phyloP scores from a whole-genome alignment of 768 basidiomycete species.

The Boletus reticulatus region DNA sequence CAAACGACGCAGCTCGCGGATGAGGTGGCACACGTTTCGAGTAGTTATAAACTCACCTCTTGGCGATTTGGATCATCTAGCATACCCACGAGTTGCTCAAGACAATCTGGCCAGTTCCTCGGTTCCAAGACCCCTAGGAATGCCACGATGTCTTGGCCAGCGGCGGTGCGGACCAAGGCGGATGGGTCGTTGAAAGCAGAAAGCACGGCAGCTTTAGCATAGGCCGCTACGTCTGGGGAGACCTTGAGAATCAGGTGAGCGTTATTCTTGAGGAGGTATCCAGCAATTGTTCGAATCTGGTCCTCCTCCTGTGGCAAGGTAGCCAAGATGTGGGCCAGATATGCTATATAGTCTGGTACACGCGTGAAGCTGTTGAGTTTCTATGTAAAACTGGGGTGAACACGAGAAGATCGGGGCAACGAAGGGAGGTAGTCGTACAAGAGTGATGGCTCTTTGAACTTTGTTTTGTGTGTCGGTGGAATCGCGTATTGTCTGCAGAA shows the following conservation, averaged over 20 bases:
- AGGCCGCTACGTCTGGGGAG: constrained; percentile 62
- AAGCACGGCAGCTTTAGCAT: constrained; percentile 74
- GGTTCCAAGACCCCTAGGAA: constrained; percentile 88
- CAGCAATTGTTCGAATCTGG: constrained; percentile 92
- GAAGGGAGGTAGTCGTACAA: constrained; percentile 48
- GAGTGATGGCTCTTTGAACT: constrained; percentile 76
- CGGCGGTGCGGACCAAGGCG: constrained; percentile 90
- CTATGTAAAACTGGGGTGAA: constrained; percentile 38
- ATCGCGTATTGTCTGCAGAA: constrained; percentile 87
- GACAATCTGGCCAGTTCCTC: constrained; percentile 92
- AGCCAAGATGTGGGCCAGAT: constrained; percentile 92
- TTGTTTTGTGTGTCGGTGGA: constrained; percentile 79
- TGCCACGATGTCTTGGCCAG: constrained; percentile 88
- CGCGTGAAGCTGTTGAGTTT: constrained; percentile 87
- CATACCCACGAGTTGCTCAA: constrained; percentile 78
- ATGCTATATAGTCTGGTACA: constrained; percentile 91
- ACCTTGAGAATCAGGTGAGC: constrained; percentile 72
- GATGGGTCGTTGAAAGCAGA: constrained; percentile 79
- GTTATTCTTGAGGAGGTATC: constrained; percentile 96
- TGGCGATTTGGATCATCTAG: constrained; percentile 80
- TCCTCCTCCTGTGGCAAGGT: constrained; percentile 81
- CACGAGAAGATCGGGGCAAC: constrained; percentile 14
- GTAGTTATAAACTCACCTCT: constrained; percentile 63
- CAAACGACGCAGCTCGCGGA: constrained; percentile 6
- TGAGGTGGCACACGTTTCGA: neutral